These are phyloP conservation scores for Clarireedia sp. DNA, from an alignment of 2,329 filamentous ascomycete species.

Conservation along the genomic window DNA sequence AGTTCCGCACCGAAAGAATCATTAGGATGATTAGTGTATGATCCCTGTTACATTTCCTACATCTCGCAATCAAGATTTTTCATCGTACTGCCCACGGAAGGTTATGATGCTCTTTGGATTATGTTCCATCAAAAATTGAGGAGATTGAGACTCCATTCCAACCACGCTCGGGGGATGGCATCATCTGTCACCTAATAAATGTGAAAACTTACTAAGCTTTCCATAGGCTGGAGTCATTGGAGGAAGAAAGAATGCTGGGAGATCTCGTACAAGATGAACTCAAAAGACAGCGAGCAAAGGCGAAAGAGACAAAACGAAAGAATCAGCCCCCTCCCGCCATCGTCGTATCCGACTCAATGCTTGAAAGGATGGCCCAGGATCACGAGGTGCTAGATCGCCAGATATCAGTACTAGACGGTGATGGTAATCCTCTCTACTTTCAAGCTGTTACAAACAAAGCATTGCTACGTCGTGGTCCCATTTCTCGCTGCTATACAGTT, in stretches of 20 bases:
- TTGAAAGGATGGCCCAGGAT: conserved; percentile 24
- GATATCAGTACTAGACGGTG: conserved; percentile 54
- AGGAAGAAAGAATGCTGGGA: conserved; percentile 50
- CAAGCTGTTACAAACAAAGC: conserved; percentile 63
- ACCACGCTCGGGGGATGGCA: too few relatives aligned
- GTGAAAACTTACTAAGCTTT: neutral
- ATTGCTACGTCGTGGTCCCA: conserved; percentile 54
- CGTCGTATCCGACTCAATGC: conserved; percentile 19
- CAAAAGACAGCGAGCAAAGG: conserved; percentile 56
- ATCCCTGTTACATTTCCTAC: too few relatives aligned
- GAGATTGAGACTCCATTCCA: too few relatives aligned
- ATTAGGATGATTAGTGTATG: too few relatives aligned
- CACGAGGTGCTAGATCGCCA: conserved; percentile 49
- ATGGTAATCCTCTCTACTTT: conserved; percentile 59
- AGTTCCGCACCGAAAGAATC: too few relatives aligned
- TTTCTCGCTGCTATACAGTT: conserved; percentile 64
- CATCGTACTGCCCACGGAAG: too few relatives aligned
- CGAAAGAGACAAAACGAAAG: conserved; percentile 56
- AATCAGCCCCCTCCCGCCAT: conserved; percentile 35
- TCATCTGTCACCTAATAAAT: neutral
- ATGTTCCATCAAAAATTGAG: too few relatives aligned
- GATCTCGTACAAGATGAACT: conserved; percentile 68
- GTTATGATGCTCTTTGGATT: too few relatives aligned
- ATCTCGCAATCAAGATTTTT: too few relatives aligned
- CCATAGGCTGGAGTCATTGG: conserved; percentile 2